phyloP scores from a whole-genome alignment of 169 alveolate genomes.

The Babesia microti region DNA sequence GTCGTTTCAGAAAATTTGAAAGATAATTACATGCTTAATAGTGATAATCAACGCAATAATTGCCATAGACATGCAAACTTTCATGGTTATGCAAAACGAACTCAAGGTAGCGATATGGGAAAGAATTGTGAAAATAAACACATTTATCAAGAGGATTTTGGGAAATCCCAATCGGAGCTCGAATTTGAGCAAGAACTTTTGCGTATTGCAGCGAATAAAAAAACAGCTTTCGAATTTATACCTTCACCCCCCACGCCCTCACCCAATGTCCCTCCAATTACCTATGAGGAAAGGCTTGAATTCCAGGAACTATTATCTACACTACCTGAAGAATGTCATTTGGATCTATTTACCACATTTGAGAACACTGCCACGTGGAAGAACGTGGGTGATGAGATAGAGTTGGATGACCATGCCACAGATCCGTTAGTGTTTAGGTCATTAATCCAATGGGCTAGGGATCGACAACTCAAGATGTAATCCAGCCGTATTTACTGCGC shows the following conservation, averaged over 20 bases:
- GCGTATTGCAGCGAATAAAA: no score
- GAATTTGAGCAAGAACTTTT: no score
- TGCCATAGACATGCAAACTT: no score
- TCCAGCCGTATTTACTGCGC: slow-evolving; percentile 9
- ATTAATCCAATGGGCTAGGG: slow-evolving; percentile 25
- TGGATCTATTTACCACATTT: slow-evolving; percentile 53
- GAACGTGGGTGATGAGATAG: slow-evolving; percentile 59
- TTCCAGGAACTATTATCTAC: slow-evolving; percentile 18
- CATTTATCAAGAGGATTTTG: no score
- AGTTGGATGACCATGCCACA: slow-evolving; percentile 57
- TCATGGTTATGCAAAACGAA: no score
- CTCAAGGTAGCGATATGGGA: no score
- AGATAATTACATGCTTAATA: no score
- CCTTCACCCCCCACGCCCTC: slow-evolving; percentile 2
- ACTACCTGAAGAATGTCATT: slow-evolving; percentile 23
- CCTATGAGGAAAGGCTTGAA: slow-evolving; percentile 29
- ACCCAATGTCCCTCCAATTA: slow-evolving; percentile 5
- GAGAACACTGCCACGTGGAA: slow-evolving; percentile 62
- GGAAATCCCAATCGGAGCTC: no score
- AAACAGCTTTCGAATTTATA: slow-evolving; percentile 1
- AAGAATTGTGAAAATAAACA: no score
- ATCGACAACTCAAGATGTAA: not conserved
- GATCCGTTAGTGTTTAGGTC: slow-evolving; percentile 62
- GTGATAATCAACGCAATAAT: no score
- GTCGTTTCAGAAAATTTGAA: no score